phyloP scores from a whole-genome alignment of 352 stramenopile species.

The Elongisporangium senticosum region DNA sequence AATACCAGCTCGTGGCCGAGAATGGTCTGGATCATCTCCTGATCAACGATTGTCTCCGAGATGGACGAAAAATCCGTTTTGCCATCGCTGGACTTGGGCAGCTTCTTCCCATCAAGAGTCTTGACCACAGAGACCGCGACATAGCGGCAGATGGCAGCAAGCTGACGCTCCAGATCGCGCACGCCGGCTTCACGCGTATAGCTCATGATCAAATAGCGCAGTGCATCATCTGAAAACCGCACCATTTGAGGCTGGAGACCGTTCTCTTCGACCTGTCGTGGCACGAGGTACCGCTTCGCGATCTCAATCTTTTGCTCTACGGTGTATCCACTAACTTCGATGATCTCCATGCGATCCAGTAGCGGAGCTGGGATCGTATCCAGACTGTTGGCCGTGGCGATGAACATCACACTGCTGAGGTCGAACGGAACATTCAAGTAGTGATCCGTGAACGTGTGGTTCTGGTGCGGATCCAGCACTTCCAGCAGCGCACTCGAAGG shows the following conservation, averaged over 20 bases:
- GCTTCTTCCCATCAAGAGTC: background rate
- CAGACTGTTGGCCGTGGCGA: constrained; percentile 81
- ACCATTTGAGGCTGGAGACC: constrained; percentile 46
- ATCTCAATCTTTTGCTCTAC: constrained; percentile 84
- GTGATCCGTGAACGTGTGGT: constrained; percentile 83
- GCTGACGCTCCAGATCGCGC: constrained; percentile 73
- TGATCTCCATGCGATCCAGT: constrained; percentile 84
- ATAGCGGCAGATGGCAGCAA: constrained; percentile 70
- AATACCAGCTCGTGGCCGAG: constrained; percentile 65
- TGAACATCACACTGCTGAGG: constrained; percentile 78
- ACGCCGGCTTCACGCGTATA: constrained; percentile 88
- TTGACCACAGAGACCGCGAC: constrained; percentile 63
- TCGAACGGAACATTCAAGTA: constrained; percentile 87
- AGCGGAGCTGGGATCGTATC: constrained; percentile 71
- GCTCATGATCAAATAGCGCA: constrained; percentile 66
- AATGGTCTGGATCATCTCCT: constrained; percentile 49
- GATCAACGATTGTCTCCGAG: constrained; percentile 37
- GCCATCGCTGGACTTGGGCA: constrained; percentile 3
- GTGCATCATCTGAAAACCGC: constrained; percentile 44
- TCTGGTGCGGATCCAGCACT: constrained; percentile 84
- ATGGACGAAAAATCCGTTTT: constrained; percentile 17
- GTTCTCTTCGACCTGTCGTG: constrained; percentile 73
- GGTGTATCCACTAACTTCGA: constrained; percentile 78
- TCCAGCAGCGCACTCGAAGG: constrained; percentile 70
- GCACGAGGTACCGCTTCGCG: constrained; percentile 65